Evolutionary conservation across 495 filamentous ascomycete genomes (phyloP).

Genomic region (Aspergillus sclerotiicarbonarius): DNA sequence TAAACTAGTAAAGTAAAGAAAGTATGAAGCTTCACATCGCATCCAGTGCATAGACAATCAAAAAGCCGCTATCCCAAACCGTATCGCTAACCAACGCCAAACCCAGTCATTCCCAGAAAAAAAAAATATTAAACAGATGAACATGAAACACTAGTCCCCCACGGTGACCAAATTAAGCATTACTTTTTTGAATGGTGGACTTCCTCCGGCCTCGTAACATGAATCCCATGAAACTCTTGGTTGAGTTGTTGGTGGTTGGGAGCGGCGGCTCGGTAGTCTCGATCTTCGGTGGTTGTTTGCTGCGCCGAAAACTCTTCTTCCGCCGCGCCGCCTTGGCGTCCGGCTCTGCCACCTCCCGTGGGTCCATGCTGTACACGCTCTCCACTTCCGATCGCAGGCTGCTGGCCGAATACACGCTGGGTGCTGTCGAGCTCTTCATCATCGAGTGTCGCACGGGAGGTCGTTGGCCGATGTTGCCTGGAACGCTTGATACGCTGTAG

Average conservation of each 20-base stretch:
- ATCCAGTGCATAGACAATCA: neutral
- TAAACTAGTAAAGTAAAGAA: neutral
- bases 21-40: neutral
- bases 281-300: constrained; percentile 9
- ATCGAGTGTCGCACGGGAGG: constrained; percentile 29
- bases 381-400: constrained; percentile 59
- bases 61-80: neutral
- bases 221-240: constrained; percentile 38
- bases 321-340: constrained; percentile 15
- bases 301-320: constrained; percentile 23
- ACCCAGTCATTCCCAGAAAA: neutral
- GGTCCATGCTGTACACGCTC: constrained; percentile 37
- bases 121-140: constrained; percentile 3
- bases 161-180: constrained; percentile 24
- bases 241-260: constrained; percentile 3
- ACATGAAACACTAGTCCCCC: constrained; percentile 7
- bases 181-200: constrained; percentile 24
- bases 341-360: constrained; percentile 5
- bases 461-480: constrained; percentile 14
- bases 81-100: neutral
- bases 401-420: constrained; percentile 70
- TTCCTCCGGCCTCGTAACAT: constrained; percentile 32
- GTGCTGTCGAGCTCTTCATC: constrained; percentile 53
- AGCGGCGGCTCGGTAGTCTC: constrained; percentile 15
- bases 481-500: constrained; percentile 28